Conservation (phyloP, 768 basidiomycete species). For the Gautieria morchelliformis region DNA sequence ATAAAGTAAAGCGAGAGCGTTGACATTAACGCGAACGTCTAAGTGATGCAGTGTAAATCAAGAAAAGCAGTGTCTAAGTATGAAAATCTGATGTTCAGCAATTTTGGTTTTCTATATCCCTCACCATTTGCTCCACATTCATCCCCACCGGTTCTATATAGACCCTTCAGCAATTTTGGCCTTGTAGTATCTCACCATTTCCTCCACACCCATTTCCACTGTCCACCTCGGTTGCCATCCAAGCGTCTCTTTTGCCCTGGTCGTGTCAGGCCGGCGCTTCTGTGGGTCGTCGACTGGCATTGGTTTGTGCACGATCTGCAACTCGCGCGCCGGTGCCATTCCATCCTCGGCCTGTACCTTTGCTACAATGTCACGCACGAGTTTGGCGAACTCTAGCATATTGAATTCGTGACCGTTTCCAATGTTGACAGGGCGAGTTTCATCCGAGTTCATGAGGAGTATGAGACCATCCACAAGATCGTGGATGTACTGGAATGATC, state of each 20-base stretch:
- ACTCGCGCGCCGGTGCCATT: constrained; percentile 35
- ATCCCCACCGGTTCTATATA: constrained; percentile 55
- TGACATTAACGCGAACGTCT: too few relatives aligned
- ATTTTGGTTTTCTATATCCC: constrained; percentile 86
- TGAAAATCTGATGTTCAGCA: constrained; percentile 34
- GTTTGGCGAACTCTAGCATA: constrained; percentile 86
- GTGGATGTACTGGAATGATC: constrained; percentile 97
- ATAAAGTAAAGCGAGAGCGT: too few relatives aligned
- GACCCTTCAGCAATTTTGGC: constrained; percentile 75
- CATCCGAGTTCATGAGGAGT: constrained; percentile 89
- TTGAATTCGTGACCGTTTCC: constrained; percentile 95
- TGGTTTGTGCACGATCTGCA: constrained; percentile 66
- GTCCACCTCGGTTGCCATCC: constrained; percentile 92
- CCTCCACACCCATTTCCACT: constrained; percentile 86
- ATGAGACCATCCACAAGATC: constrained; percentile 93
- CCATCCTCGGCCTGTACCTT: constrained; percentile 86
- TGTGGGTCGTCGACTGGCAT: constrained; percentile 93
- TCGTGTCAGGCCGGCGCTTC: constrained; percentile 86
- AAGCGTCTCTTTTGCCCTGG: constrained; percentile 74
- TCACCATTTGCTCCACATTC: constrained; percentile 92
- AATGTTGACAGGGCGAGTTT: constrained; percentile 92
- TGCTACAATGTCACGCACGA: constrained; percentile 87
- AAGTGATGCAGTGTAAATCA: background rate
- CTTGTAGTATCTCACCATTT: constrained; percentile 92
- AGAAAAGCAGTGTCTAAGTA: background rate